Evolutionary conservation across 2,329 filamentous ascomycete genomes (phyloP).

Genomic region (Arthroderma sp.): DNA sequence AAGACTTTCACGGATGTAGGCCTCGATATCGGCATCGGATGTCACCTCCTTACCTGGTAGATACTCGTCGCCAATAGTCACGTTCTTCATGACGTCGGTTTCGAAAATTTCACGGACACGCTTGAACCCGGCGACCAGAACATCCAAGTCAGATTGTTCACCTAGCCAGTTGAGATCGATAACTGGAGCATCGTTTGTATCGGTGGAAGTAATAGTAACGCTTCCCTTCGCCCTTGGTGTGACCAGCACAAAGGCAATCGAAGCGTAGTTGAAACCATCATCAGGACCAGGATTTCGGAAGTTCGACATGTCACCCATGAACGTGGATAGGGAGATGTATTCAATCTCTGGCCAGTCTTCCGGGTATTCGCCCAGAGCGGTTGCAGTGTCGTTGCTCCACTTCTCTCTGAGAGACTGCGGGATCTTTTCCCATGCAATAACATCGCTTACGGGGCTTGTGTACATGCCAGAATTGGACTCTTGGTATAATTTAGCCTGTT

Average conservation of each 20-base stretch:
- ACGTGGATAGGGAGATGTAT: constrained; percentile 19
- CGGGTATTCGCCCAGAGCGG: constrained; percentile 18
- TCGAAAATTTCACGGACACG: constrained; percentile 29
- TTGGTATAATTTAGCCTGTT: background rate
- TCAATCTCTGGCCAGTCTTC: constrained; percentile 28
- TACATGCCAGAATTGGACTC: background rate
- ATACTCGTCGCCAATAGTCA: constrained; percentile 24
- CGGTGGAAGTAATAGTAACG: constrained; percentile 25
- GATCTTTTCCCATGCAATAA: constrained; percentile 23
- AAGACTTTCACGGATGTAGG: constrained; percentile 19
- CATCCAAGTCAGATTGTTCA: constrained; percentile 30
- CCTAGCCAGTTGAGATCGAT: constrained; percentile 37
- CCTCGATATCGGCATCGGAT: constrained; percentile 33
- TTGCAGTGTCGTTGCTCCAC: constrained; percentile 12
- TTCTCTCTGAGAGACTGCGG: constrained; percentile 12
- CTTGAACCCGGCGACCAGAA: constrained; percentile 32
- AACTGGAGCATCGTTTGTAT: constrained; percentile 25
- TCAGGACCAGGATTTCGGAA: constrained; percentile 13
- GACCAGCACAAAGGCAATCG: constrained; percentile 22
- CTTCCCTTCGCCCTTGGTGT: constrained; percentile 33
- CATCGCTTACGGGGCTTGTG: constrained; percentile 17
- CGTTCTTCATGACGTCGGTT: constrained; percentile 16
- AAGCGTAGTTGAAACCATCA: constrained; percentile 24
- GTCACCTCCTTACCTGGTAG: constrained; percentile 26
- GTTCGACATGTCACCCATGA: constrained; percentile 17